Percentiles rank a stretch among this genome's conserved stretches.
Evolutionary conservation across 208 protist species (phyloP).

Genomic region (Crithidia bombi): DNA sequence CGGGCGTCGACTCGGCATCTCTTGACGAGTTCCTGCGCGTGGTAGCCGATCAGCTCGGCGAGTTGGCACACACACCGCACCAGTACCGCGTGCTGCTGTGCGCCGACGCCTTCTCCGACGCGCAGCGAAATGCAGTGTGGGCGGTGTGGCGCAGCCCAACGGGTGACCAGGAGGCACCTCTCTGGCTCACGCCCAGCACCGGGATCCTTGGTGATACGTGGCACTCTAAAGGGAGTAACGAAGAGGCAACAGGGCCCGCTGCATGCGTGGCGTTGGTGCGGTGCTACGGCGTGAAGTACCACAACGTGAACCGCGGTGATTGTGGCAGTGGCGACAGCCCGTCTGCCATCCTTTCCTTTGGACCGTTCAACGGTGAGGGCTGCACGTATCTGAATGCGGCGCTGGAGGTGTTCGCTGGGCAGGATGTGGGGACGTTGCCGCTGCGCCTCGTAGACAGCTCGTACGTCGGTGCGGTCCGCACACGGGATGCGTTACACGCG

Average conservation of each 20-base stretch:
- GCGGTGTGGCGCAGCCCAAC: constrained; percentile 26
- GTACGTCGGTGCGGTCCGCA: constrained; percentile 58
- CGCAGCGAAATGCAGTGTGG: constrained; percentile 63
- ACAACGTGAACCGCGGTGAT: constrained; percentile 37
- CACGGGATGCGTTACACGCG: constrained; percentile 43
- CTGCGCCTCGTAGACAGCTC: constrained; percentile 63
- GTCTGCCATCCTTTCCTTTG: constrained; percentile 42
- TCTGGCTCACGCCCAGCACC: constrained; percentile 35
- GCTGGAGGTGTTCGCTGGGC: constrained; percentile 45
- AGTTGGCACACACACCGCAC: neutral
- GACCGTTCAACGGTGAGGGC: constrained; percentile 46
- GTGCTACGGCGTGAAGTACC: constrained; percentile 54
- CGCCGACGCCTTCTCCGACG: constrained; percentile 48
- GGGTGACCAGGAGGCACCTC: neutral
- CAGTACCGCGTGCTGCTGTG: constrained; percentile 61
- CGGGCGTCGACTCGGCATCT: constrained; percentile 29
- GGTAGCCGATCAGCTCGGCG: neutral
- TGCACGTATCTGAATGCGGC: constrained; percentile 67
- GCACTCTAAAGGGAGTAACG: constrained; percentile 29
- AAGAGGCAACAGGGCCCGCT: neutral
- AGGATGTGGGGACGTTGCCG: constrained; percentile 47
- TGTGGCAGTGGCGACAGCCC: neutral
- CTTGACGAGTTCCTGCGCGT: constrained; percentile 32
- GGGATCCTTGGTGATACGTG: constrained; percentile 52
- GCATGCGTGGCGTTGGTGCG: constrained; percentile 30